Evolutionary conservation across 176 grass and related monocot species (phyloP), one percentile per base, ranked within the genome.

Genomic region (Tillandsia leiboldiana): DNA sequence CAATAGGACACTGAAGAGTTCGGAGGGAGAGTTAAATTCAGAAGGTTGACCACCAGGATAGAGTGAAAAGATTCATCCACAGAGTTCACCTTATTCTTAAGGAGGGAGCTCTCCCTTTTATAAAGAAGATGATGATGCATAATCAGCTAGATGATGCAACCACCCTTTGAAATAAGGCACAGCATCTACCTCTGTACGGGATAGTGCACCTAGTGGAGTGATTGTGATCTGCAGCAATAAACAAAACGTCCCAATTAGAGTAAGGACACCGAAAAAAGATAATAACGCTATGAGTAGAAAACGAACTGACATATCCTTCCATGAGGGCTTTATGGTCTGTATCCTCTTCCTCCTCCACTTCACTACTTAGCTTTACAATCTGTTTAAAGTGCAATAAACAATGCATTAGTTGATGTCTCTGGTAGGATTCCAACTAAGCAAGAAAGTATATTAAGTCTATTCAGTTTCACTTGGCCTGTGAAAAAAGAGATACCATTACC

Each of bases 291-390:
- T 70, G 54, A 74, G 51, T 69, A 75, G 51, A 51, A 48, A 51
- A 42, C 61, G 18, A 83, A 61, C 93, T 97, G 79, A 97, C 94
- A 68, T 86, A 90, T 92, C 94, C 94, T 81, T 97, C 86, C 69
- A 58, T 53, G 47, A 93, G 70, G 72, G 77, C 83, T 48, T 70
- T 90, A 76, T 88, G 67, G 66, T 97, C 94, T 26, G 58, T 50
- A 29, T 85, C 94, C 12, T 86, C 89, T 66, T 78, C 82, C 77
- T 84, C 84, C 12, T 83, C 82, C 65, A 74, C 79, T 22, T 81
- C 76, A 64, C 59, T 72, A 49, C 50, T 74, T 77, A 24, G 73
- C 51, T 17, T 77, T 12, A 71, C 65, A 69, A 81, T 48, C 94
- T 97, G 47, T 82, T 73, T 27, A 71, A 22, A 75, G 56, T 74